These are phyloP conservation scores for Candida lessepsii DNA, from an alignment of 805 yeast species.

Conservation along the genomic window DNA sequence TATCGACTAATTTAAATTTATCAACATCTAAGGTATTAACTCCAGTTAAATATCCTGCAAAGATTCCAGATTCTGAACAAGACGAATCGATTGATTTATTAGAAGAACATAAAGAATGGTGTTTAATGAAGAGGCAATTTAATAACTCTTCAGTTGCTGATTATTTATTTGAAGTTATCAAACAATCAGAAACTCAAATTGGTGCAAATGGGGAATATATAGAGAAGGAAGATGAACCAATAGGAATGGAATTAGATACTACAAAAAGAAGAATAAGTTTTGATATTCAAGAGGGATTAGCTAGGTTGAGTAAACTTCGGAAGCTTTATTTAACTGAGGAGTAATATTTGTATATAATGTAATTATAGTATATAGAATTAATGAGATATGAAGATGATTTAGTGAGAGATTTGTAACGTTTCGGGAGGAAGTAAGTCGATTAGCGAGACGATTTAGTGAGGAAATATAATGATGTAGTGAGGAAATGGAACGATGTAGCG, in stretches of 20 bases:
- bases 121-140: constrained; percentile 19
- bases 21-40: constrained; percentile 26
- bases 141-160: background rate
- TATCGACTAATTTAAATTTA: constrained; percentile 18
- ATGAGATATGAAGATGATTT: no score
- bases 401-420: no score
- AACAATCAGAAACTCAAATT: constrained; percentile 21
- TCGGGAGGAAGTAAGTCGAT: no score
- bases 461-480: no score
- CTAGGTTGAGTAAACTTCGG: constrained; percentile 32
- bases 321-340: constrained; percentile 27
- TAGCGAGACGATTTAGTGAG: no score
- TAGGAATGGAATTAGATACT: constrained; percentile 15
- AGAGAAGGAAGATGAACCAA: constrained; percentile 8
- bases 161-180: constrained; percentile 26
- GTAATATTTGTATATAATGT: background rate
- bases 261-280: constrained; percentile 14
- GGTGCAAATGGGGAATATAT: constrained; percentile 27
- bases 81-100: constrained; percentile 21
- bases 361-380: background rate
- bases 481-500: no score
- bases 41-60: constrained; percentile 30
- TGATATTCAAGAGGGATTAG: constrained; percentile 34
- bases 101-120: constrained; percentile 38
- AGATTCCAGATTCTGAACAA: constrained; percentile 19